These are phyloP conservation scores for Moesziomyces sp. DNA, from an alignment of 1,284 basidiomycete genomes.

Conservation along the genomic window DNA sequence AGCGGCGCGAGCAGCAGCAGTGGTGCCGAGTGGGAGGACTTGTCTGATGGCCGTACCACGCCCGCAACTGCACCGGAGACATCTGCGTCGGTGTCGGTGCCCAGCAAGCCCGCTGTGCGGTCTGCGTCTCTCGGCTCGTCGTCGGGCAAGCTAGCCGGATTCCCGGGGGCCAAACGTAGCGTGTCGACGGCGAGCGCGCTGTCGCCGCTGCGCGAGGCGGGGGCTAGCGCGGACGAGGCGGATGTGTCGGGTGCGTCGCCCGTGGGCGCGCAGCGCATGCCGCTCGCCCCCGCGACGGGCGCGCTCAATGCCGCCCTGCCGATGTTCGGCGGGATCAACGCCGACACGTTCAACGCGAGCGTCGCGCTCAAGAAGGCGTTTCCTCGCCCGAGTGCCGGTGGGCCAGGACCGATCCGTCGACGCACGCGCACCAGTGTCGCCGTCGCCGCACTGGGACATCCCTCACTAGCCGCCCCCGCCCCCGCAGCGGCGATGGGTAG, in stretches of 20 bases:
- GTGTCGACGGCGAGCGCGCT: slow-evolving; percentile 11
- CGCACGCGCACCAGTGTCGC: slow-evolving; percentile 23
- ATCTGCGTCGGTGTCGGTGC: too few species aligned
- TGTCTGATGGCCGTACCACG: slow-evolving; percentile 27
- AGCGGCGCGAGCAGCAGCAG: slow-evolving; percentile 26
- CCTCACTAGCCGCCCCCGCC: not conserved
- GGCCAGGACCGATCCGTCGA: slow-evolving; percentile 31
- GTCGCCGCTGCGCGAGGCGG: slow-evolving; percentile 20
- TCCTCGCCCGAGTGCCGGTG: slow-evolving; percentile 36
- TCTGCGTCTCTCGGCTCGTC: slow-evolving; percentile 8
- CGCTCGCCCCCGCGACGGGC: too few species aligned
- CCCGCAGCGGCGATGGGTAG: slow-evolving; percentile 16
- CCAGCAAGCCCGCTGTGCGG: slow-evolving; percentile 2
- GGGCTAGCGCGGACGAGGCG: slow-evolving; percentile 18
- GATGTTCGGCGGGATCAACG: slow-evolving; percentile 11
- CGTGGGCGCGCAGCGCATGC: not conserved
- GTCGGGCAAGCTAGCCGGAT: not conserved
- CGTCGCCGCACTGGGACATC: slow-evolving; percentile 1
- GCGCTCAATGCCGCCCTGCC: slow-evolving; percentile 21
- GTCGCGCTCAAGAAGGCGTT: slow-evolving; percentile 35
- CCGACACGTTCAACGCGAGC: not conserved
- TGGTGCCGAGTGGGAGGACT: slow-evolving; percentile 39
- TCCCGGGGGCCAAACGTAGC: slow-evolving; percentile 7
- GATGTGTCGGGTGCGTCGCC: slow-evolving; percentile 22
- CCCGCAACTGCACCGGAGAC: slow-evolving; percentile 9